Evolutionary conservation across 805 yeast genomes (phyloP).

Genomic region (Tetrapisispora namnaoensis): DNA sequence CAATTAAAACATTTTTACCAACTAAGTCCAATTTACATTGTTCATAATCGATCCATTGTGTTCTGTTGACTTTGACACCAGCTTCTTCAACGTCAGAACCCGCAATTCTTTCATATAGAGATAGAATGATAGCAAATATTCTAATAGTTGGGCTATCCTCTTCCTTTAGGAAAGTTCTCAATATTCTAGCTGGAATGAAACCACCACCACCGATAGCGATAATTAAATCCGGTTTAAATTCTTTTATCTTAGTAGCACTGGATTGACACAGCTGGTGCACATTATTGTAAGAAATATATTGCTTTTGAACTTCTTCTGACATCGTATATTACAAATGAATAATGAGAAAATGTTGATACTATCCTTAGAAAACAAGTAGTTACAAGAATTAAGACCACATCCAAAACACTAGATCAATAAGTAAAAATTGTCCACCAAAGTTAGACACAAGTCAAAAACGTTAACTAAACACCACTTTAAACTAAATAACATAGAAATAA

Average conservation of each 20-base stretch:
- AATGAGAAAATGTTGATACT: background rate
- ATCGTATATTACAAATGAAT: constrained; percentile 3
- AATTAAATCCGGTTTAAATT: constrained; percentile 77
- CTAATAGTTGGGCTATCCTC: constrained; percentile 83
- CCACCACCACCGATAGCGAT: constrained; percentile 98
- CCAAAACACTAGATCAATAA: background rate
- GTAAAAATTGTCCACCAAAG: no score
- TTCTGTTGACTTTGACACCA: constrained; percentile 64
- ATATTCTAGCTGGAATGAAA: constrained; percentile 92
- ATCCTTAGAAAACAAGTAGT: background rate
- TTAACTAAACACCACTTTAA: no score
- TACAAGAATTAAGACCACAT: constrained; percentile 1
- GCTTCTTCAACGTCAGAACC: constrained; percentile 46
- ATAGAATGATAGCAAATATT: constrained; percentile 89
- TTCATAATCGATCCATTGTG: constrained; percentile 75
- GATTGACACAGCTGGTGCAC: constrained; percentile 66
- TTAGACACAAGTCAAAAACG: background rate
- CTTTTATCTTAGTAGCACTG: constrained; percentile 50
- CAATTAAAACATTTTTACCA: constrained; percentile 62
- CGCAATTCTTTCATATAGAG: constrained; percentile 77
- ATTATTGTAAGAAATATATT: constrained; percentile 73
- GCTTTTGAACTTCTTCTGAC: constrained; percentile 33
- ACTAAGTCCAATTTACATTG: constrained; percentile 49
- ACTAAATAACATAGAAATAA: no score
- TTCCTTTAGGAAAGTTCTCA: constrained; percentile 83